Evolutionary conservation across 305 asterid species (phyloP), one percentile per base, ranked within the genome.

Genomic region (Fraxinus baroniana): DNA sequence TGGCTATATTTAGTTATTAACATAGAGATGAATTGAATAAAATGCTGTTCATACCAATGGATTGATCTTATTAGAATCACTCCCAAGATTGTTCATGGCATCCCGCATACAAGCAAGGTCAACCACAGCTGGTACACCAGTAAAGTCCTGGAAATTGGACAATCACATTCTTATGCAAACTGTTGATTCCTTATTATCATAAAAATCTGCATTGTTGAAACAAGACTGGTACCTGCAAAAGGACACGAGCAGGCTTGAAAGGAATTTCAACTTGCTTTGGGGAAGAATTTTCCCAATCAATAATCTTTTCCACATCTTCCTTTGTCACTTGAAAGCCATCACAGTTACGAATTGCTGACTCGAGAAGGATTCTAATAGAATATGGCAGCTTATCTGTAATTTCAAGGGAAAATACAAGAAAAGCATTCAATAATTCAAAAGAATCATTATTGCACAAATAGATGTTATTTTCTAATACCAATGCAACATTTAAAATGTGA

Each of bases 221-320:
- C 57, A 86, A 81, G 79, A 81, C 36, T 81, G 80, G 77, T 89
- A 94, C 98, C 95, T 94, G 98, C 77, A 94, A 87, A 83, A 93
- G 90, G 1, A 94, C 98, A 71, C 98, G 97, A n/a, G 97, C 98
- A 77, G 97, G 98, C 92, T 94, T 94, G 89, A 94, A 94, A 74
- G 97, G 97, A 41, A 94, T 94, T 83, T 94, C 98, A 35, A 94
- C 98, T 87, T 82, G 93, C 85, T 91, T 92, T 3, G 98, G 97
- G 39, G 97, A 71, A 83, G 97, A 81, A 1, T 90, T 94, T 86
- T 94, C 87, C 98, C 98, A 94, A 88, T 94, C 98, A 60, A 93
- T 86, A 73, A 94, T 94, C 91, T 93, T 94, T 85, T 91, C 97
- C 12, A 93, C 97, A 83, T 93, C 97, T 75, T 90, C 94, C 88